A percentile compares a stretch with the other conserved stretches of the same genome.
These are phyloP conservation scores for Penicillium sumatraense DNA, from an alignment of 2,329 filamentous ascomycete species.

Conservation along the genomic window DNA sequence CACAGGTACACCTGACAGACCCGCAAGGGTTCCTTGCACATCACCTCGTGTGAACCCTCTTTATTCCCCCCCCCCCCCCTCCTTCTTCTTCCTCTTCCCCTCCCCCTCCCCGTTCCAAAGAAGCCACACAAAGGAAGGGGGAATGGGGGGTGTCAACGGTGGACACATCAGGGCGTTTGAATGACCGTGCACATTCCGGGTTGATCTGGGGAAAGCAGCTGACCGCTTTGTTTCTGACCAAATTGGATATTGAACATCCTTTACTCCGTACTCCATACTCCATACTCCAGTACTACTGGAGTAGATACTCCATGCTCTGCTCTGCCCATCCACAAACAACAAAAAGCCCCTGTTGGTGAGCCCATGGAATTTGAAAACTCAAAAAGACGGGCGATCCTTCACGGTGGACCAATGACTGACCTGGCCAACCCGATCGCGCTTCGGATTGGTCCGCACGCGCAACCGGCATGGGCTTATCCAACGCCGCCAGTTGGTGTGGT, in stretches of 20 bases:
- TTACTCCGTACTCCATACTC: too few species aligned
- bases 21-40: slow-evolving; percentile 1
- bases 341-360: not conserved
- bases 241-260: too few species aligned
- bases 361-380: slow-evolving; percentile 26
- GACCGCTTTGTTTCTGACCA: not conserved
- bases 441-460: slow-evolving; percentile 22
- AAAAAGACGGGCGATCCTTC: slow-evolving; percentile 28
- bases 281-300: too few species aligned
- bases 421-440: slow-evolving; percentile 3
- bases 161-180: not conserved
- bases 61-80: too few species aligned
- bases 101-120: too few species aligned
- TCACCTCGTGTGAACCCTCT: slow-evolving; percentile 1
- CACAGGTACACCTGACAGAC: not conserved
- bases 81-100: too few species aligned
- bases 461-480: slow-evolving; percentile 31
- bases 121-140: not conserved
- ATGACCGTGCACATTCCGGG: slow-evolving; percentile 3
- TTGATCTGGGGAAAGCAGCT: slow-evolving; percentile 3
- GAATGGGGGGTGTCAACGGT: not conserved
- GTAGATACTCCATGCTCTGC: not conserved
- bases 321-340: not conserved
- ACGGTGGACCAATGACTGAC: slow-evolving; percentile 25
- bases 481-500: slow-evolving; percentile 20